phyloP scores from a whole-genome alignment of 2,329 filamentous ascomycete genomes.

The Phyllosticta citribraziliensis region DNA sequence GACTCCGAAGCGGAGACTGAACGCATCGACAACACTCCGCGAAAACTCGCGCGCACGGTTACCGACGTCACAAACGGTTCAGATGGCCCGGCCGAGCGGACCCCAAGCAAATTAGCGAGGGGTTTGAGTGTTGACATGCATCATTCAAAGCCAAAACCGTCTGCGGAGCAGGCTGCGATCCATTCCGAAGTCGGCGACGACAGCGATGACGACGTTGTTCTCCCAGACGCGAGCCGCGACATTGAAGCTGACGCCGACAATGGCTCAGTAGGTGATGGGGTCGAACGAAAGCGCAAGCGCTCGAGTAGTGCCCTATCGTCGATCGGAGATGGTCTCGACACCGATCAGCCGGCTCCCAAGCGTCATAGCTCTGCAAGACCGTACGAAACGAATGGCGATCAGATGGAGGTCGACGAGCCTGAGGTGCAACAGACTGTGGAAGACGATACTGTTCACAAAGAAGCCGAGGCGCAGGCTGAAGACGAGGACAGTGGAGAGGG shows the following conservation, averaged over 20 bases:
- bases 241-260: slow-evolving; percentile 1
- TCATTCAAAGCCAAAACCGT: slow-evolving; percentile 11
- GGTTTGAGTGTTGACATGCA: background rate
- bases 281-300: slow-evolving; percentile 36
- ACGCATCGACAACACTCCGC: slow-evolving; percentile 80
- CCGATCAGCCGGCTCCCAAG: slow-evolving; percentile 28
- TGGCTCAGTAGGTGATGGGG: background rate
- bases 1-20: slow-evolving; percentile 91
- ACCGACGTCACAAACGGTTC: slow-evolving; percentile 25
- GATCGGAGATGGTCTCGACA: slow-evolving; percentile 20
- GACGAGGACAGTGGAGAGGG: slow-evolving; percentile 5
- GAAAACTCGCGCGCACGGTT: slow-evolving; percentile 40
- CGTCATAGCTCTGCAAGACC: slow-evolving; percentile 22
- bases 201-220: slow-evolving; percentile 5
- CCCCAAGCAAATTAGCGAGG: slow-evolving; percentile 26
- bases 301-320: slow-evolving; percentile 30
- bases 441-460: slow-evolving; percentile 14
- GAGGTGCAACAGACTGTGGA: slow-evolving; percentile 4
- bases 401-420: slow-evolving; percentile 20
- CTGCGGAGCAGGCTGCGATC: background rate
- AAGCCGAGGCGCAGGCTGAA: slow-evolving; percentile 16
- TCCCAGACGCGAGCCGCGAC: background rate
- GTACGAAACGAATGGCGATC: slow-evolving; percentile 19
- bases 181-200: background rate
- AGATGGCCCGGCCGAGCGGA: slow-evolving; percentile 24